These are phyloP conservation scores for Triticum dicoccoides DNA, from an alignment of 176 grass and related monocot genomes.

Conservation along the genomic window DNA sequence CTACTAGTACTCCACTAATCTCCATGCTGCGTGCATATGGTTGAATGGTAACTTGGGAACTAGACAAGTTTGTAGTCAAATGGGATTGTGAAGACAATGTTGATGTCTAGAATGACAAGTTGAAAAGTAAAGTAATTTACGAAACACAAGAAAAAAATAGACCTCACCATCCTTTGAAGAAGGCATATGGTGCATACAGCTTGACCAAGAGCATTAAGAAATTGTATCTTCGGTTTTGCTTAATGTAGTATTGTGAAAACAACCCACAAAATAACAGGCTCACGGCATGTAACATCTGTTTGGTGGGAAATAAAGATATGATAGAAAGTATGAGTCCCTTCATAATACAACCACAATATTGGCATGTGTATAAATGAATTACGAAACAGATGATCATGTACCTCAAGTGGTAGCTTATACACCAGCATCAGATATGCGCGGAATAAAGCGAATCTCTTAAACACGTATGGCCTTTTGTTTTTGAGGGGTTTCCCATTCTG, in stretches of 20 bases:
- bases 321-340: neutral
- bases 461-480: neutral
- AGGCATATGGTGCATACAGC: constrained; percentile 12
- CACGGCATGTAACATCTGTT: neutral
- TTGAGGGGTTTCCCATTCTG: neutral
- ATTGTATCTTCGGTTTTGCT: neutral
- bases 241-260: neutral
- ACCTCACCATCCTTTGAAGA: constrained; percentile 34
- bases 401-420: constrained; percentile 10
- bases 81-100: neutral
- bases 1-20: neutral
- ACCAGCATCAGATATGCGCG: neutral
- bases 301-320: neutral
- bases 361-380: neutral
- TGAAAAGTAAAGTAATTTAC: neutral
- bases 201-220: neutral
- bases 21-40: too few species aligned
- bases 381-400: neutral
- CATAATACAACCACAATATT: neutral
- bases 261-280: neutral
- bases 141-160: neutral
- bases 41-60: neutral
- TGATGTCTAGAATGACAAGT: neutral
- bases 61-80: neutral
- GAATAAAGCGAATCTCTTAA: neutral